Percentiles rank a stretch among this genome's conserved stretches.
Conservation (phyloP, 2,329 filamentous ascomycete species). For the Aureobasidium sp. region DNA sequence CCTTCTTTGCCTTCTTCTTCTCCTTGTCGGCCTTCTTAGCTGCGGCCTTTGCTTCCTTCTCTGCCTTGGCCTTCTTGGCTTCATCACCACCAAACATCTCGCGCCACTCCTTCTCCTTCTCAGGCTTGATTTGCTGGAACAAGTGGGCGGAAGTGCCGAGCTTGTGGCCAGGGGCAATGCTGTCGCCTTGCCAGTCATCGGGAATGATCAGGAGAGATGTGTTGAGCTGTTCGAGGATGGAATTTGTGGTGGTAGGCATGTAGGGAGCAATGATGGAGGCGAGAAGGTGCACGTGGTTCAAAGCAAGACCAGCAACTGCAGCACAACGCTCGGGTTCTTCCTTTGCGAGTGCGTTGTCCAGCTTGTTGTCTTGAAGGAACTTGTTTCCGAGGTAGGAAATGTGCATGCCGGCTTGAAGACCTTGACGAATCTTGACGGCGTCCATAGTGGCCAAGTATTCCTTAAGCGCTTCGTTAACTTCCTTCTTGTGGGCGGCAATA, state of each 20-base stretch:
- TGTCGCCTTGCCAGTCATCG: constrained; percentile 52
- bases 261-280: constrained; percentile 74
- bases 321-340: constrained; percentile 52
- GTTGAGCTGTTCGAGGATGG: constrained; percentile 68
- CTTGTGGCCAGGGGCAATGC: constrained; percentile 63
- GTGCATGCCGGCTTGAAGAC: constrained; percentile 56
- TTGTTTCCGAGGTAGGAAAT: constrained; percentile 56
- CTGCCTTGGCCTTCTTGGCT: constrained; percentile 59
- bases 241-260: constrained; percentile 68
- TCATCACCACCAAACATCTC: constrained; percentile 62
- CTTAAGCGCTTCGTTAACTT: constrained; percentile 58
- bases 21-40: constrained; percentile 57
- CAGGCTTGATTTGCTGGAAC: constrained; percentile 73
- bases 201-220: constrained; percentile 32
- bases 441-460: constrained; percentile 62
- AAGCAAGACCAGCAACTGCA: constrained; percentile 63
- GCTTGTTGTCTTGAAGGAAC: constrained; percentile 49
- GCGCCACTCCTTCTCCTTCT: constrained; percentile 78
- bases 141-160: constrained; percentile 74
- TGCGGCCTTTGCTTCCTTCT: constrained; percentile 52
- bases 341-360: constrained; percentile 54
- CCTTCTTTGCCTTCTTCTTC: constrained; percentile 52
- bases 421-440: constrained; percentile 60
- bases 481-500: constrained; percentile 40
- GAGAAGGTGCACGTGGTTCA: constrained; percentile 77